Percentiles rank a stretch among this genome's conserved stretches.
These are phyloP conservation scores for Ampelomyces quisqualis DNA, from an alignment of 2,329 filamentous ascomycete species.

Conservation along the genomic window DNA sequence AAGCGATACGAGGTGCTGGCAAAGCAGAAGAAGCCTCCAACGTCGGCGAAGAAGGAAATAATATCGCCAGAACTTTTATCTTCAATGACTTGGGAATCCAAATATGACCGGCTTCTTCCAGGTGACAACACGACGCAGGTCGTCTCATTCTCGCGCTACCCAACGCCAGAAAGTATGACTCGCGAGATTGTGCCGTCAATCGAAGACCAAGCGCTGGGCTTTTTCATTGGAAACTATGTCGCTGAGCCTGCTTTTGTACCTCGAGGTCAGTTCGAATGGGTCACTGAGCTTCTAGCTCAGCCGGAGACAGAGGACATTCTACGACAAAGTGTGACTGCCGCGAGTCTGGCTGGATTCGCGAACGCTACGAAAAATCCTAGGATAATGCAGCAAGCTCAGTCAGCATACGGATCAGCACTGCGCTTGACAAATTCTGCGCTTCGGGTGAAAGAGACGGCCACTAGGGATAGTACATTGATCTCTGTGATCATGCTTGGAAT, in stretches of 20 bases:
- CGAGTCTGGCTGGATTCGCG: conserved; percentile 26
- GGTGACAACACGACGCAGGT: background rate
- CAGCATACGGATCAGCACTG: conserved; percentile 29
- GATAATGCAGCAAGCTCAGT: conserved; percentile 28
- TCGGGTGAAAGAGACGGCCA: conserved; percentile 13
- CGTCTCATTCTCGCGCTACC: conserved; percentile 7
- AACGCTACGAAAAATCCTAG: conserved; percentile 24
- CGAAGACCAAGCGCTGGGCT: conserved; percentile 33
- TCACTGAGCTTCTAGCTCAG: conserved; percentile 22
- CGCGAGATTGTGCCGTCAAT: conserved; percentile 21
- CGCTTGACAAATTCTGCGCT: conserved; percentile 28
- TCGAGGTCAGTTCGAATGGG: conserved; percentile 32
- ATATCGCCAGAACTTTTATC: background rate
- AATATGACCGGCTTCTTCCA: background rate
- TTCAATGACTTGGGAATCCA: background rate
- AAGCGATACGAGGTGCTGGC: conserved; percentile 27
- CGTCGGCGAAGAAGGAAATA: conserved; percentile 1
- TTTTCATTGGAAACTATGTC: conserved; percentile 36
- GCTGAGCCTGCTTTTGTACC: conserved; percentile 23
- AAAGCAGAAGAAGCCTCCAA: conserved; percentile 7
- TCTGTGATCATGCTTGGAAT: conserved; percentile 37
- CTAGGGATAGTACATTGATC: conserved; percentile 30
- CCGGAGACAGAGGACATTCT: conserved; percentile 21
- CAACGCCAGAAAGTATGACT: conserved; percentile 15
- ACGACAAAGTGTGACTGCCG: conserved; percentile 25